Evolutionary conservation across 768 basidiomycete species (phyloP).

Genomic region (Leccinellum albellum): DNA sequence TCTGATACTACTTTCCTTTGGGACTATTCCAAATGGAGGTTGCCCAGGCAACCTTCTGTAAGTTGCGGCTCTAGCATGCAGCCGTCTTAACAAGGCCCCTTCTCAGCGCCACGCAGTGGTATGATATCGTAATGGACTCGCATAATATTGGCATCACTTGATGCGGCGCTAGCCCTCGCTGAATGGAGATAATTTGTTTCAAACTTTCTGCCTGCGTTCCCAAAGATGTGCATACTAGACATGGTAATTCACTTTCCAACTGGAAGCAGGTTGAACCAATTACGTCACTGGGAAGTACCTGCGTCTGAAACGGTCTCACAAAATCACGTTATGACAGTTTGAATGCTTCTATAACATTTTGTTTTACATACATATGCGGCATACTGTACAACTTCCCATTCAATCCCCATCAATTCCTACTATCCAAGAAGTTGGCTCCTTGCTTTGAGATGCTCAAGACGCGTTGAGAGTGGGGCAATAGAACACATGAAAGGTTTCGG

Average conservation of each 20-base stretch:
- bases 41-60: neutral
- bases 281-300: no score
- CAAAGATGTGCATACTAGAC: neutral
- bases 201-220: neutral
- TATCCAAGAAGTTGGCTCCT: neutral
- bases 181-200: neutral
- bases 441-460: slow-evolving; percentile 7
- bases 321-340: neutral
- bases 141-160: neutral
- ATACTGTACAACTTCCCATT: neutral
- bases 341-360: neutral
- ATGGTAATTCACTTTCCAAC: neutral
- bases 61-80: neutral
- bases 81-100: neutral
- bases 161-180: neutral
- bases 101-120: neutral
- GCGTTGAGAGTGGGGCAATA: slow-evolving; percentile 12
- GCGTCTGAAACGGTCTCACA: neutral
- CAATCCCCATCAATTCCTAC: neutral
- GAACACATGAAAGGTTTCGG: slow-evolving; percentile 25
- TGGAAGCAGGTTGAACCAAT: no score
- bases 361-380: neutral
- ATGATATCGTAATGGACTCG: neutral
- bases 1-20: no score
- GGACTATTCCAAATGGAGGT: neutral